Percentiles rank a stretch among this genome's conserved stretches.
phyloP scores from a whole-genome alignment of 176 grass and related monocot genomes.

The Thinopyrum elongatum region DNA sequence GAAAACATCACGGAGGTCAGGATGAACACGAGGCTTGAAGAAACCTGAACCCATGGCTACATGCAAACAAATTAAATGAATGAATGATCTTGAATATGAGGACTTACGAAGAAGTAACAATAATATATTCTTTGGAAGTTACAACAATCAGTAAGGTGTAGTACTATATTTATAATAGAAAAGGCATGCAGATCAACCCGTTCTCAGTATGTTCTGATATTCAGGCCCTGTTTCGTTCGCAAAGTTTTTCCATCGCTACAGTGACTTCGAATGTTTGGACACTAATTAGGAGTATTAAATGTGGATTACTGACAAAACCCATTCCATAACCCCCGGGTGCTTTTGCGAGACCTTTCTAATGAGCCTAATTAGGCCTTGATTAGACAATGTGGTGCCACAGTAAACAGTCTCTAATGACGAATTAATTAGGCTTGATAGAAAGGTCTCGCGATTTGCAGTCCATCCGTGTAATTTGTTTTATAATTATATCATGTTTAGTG shows the following conservation, averaged over 20 bases:
- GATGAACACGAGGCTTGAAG: slow-evolving; percentile 38
- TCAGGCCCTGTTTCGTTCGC: not conserved
- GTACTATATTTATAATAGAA: slow-evolving; percentile 27
- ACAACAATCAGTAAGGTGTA: slow-evolving; percentile 17
- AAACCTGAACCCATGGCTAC: slow-evolving; percentile 39
- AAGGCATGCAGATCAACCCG: slow-evolving; percentile 5
- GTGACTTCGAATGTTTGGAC: not conserved
- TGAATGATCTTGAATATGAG: slow-evolving; percentile 13
- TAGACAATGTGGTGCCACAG: not conserved
- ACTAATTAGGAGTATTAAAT: not conserved
- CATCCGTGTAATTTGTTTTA: no score
- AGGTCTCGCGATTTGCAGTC: no score
- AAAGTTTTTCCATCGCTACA: not conserved
- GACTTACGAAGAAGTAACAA: not conserved
- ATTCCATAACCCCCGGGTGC: not conserved
- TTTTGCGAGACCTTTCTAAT: not conserved
- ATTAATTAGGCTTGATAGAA: no score
- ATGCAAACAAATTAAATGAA: slow-evolving; percentile 15
- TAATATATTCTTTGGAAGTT: not conserved
- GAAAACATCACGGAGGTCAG: slow-evolving; percentile 35
- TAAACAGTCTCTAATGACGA: no score
- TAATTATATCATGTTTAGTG: no score
- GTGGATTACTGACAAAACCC: not conserved
- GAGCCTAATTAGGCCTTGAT: not conserved
- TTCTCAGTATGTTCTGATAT: slow-evolving; percentile 17